These are phyloP conservation scores for Myriosclerotinia curreyana DNA, from an alignment of 2,329 filamentous ascomycete species.

Conservation along the genomic window DNA sequence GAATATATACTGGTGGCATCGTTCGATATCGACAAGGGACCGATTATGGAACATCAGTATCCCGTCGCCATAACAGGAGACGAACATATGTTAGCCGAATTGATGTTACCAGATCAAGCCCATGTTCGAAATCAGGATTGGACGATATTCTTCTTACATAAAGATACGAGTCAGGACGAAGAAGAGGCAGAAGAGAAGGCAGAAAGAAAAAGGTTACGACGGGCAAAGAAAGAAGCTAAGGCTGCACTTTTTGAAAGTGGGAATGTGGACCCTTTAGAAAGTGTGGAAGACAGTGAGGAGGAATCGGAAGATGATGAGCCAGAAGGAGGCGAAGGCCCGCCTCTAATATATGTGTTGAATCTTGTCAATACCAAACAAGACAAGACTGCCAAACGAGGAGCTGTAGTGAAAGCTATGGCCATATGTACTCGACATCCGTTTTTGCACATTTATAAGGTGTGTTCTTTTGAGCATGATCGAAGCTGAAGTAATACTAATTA, in stretches of 20 bases:
- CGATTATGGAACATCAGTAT: conserved; percentile 98
- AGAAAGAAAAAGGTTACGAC: conserved; percentile 51
- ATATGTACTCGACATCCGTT: conserved; percentile 98
- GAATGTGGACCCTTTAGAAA: conserved; percentile 44
- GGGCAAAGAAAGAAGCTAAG: conserved; percentile 50
- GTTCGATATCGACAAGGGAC: conserved; percentile 94
- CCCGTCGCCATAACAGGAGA: conserved; percentile 93
- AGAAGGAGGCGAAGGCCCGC: conserved; percentile 76
- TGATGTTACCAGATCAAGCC: conserved; percentile 97
- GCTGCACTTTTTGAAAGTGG: conserved; percentile 48
- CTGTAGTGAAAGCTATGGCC: conserved; percentile 96
- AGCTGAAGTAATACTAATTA: conserved; percentile 27
- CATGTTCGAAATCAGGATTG: conserved; percentile 94
- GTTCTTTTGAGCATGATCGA: conserved; percentile 34
- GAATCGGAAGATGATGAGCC: conserved; percentile 59
- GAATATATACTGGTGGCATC: conserved; percentile 97
- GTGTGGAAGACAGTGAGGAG: conserved; percentile 49
- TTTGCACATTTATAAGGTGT: conserved; percentile 93
- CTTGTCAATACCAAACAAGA: conserved; percentile 98
- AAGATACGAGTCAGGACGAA: conserved; percentile 81
- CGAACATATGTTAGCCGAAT: conserved; percentile 95
- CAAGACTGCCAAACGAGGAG: conserved; percentile 86
- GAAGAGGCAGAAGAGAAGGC: conserved; percentile 69
- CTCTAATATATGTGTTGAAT: conserved; percentile 94
- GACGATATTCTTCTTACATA: conserved; percentile 99